Evolutionary conservation across 1,139 yeast species (phyloP), one percentile per base, ranked within the genome.

Genomic region (Zygosaccharomyces sapae): DNA sequence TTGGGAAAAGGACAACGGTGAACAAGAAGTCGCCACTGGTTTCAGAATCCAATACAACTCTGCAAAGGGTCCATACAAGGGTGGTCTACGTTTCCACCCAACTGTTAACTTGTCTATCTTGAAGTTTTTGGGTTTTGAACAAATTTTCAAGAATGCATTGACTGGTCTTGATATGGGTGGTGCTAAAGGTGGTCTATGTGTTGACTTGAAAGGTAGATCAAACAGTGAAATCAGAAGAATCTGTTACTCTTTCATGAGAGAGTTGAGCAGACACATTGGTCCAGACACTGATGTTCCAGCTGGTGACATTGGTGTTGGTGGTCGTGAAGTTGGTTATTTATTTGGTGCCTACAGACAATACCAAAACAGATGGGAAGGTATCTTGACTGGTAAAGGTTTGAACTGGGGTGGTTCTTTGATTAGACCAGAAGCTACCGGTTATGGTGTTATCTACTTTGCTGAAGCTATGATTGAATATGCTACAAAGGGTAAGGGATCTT

Each of bases 371-470:
- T 92, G 90, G 85, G 92, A 92, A 69, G 97, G 97, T 80, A 92
- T 90, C 49, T 79, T 92, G 63, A 92, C 98, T 67, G 97, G 98
- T 75, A 92, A 92, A 78, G 97, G 97, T 66, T 79, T 89, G 67
- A 75, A 83, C 70, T 92, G 97, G 96, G 98, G 98, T 80, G 98
- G 97, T 68, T 90, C 97, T 63, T 80, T 90, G 70, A 89, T 92
- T 74, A 86, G 98, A 75, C 96, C 97, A 58, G 98, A 92, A 80
- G 98, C 98, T 57, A 92, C 98, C 55, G 98, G 98, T 72, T 92
- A 83, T 77, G 98, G 98, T 74, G 77, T 86, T 54, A 95, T 92
- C 58, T 92, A 92, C 83, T 90, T 87, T 75, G 95, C 90, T 59
- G 96, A 88, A 75, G 88, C 90, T 75, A 92, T 90, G 97, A 88